Base-by-base conservation (phyloP, 2,329 filamentous ascomycete species). In the Didymella glomerata region DNA sequence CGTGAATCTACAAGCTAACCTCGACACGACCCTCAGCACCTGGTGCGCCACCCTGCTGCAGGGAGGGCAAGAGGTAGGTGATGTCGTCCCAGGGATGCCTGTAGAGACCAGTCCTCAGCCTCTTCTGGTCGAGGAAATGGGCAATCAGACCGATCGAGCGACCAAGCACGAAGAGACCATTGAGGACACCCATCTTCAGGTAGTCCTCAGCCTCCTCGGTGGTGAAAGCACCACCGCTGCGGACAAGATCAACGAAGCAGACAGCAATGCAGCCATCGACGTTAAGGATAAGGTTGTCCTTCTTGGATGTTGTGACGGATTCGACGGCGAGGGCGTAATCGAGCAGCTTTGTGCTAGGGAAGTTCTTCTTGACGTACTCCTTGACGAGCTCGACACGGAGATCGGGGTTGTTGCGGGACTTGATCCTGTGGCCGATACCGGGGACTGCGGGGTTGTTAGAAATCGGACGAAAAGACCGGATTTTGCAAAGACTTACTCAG, bases 341-440 rank as follows among this genome's bases (percentile, higher is more conserved):
- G 78, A 99, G 92, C 78, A 98, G 89, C 88, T 98, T 98, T 87
- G 91, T 92, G 84, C 84, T 93, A 72, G 95, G 93, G 90, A 99
- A 99, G 84, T 95, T 92, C 85, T 93, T 91, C 82, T 93, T 86
- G 77, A 96, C 95, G 81, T 95, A 99, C 83, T 99, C 94, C 87
- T 98, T 99, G 77, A 99, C 95, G 60, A 99, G 90, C 85, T 98
- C 94, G 72, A 99, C 95, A 86, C 95, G 95, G 72, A 99, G 90
- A 88, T 99, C 95, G 65, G 95, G 95, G 89, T 99, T 99, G 88
- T 98, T 97, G 76, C 95, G 91, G 69, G 95, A 99, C 88, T 99
- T 99, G 86, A 99, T 92, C 82, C 93, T 92, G 88, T 99, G 95
- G 72, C 95, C 95, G 74, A 99, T 99, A 86, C 95, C 95, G 66